Evolutionary conservation across 768 basidiomycete species (phyloP).

Genomic region (Cystofilobasidium macerans): DNA sequence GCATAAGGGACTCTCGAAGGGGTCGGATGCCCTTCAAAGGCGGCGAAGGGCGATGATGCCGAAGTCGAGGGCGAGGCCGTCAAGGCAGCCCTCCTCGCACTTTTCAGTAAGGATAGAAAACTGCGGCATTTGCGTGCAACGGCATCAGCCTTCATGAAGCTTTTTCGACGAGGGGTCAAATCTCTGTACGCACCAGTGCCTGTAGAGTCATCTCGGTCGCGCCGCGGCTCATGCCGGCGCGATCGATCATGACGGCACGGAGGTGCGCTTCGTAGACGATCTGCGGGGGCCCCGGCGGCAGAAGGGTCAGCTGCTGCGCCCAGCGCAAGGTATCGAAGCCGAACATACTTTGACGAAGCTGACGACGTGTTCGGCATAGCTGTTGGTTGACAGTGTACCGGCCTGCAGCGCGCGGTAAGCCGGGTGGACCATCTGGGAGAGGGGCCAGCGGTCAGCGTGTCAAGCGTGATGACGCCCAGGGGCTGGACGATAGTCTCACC

Average conservation of each 20-base stretch:
- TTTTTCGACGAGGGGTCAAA: too few species aligned
- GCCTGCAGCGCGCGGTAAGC: slow-evolving; percentile 29
- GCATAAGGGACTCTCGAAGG: too few species aligned
- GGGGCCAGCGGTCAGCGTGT: background rate
- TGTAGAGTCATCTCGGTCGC: slow-evolving; percentile 29
- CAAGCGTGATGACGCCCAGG: background rate
- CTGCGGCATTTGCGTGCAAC: slow-evolving; percentile 14
- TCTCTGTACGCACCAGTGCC: slow-evolving; percentile 28
- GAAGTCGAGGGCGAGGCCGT: slow-evolving; percentile 30
- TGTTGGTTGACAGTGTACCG: slow-evolving; percentile 26
- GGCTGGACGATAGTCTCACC: background rate
- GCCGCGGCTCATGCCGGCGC: slow-evolving; percentile 28
- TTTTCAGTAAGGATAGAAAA: slow-evolving; percentile 30
- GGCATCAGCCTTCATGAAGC: too few species aligned
- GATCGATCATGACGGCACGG: slow-evolving; percentile 28
- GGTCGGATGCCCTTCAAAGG: too few species aligned
- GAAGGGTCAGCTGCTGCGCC: background rate
- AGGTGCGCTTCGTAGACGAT: slow-evolving; percentile 31
- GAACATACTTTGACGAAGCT: slow-evolving; percentile 25
- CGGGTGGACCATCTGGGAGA: slow-evolving; percentile 26
- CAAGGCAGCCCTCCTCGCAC: slow-evolving; percentile 30
- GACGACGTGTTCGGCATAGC: slow-evolving; percentile 29
- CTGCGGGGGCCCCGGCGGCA: background rate
- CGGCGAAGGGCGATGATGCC: slow-evolving; percentile 28
- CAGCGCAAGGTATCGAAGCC: background rate